phyloP scores from a whole-genome alignment of 495 filamentous ascomycete species.

The Neurospora sp. region DNA sequence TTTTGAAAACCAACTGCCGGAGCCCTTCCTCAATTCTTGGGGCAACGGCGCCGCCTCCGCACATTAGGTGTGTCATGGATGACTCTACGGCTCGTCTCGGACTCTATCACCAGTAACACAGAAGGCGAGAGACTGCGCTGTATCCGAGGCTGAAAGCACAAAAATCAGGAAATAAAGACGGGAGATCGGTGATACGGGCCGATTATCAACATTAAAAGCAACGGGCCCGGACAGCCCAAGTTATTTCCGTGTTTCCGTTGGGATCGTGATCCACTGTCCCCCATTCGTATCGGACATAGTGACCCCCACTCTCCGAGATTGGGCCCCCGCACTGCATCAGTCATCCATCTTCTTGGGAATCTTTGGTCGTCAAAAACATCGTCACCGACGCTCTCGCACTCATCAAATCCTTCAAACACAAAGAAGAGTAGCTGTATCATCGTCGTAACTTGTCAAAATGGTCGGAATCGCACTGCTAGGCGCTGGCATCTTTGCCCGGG shows the following conservation, averaged over 20 bases:
- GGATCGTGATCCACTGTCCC: not conserved
- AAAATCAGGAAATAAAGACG: not conserved
- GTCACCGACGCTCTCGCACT: not conserved
- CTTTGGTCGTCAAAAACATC: not conserved
- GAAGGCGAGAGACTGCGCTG: not conserved
- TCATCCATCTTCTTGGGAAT: not conserved
- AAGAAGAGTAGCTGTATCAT: not conserved
- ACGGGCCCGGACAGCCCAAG: not conserved
- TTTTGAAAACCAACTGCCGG: not conserved
- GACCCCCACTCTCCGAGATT: not conserved
- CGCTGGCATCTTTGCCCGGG: slow-evolving; percentile 43
- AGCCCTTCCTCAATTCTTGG: not conserved
- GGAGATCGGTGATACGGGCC: not conserved
- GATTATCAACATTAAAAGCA: not conserved
- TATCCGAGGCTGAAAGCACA: not conserved
- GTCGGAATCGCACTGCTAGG: slow-evolving; percentile 58
- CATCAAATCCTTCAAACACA: not conserved
- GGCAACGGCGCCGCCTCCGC: not conserved
- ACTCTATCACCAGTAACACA: not conserved
- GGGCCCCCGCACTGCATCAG: not conserved
- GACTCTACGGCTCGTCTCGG: not conserved
- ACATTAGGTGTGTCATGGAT: not conserved
- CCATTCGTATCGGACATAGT: not conserved
- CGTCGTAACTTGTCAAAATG: slow-evolving; percentile 6
- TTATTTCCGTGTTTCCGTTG: not conserved